Base-by-base conservation (phyloP, 2,329 filamentous ascomycete genomes). In the Trichophaea hybrida region DNA sequence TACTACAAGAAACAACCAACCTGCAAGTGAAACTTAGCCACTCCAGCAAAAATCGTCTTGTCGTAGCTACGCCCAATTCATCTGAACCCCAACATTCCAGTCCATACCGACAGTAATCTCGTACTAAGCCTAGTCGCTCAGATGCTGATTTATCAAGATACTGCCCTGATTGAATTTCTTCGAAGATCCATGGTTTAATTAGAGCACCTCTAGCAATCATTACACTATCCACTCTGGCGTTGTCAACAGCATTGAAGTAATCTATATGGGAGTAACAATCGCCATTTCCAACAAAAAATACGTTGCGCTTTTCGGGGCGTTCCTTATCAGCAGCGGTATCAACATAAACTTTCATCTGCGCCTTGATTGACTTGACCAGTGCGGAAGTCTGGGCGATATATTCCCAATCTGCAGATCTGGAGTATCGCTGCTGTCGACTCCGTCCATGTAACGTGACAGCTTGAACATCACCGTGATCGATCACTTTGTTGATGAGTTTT, bases 121-220 rank as follows among this genome's bases (percentile, higher is more conserved):
- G 88, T 38, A 98, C 77, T 69, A 94, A 89, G 38, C 76, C 74
- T 34, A 98, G 79, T 60, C 93, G 85, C 75, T 98, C 91, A 4
- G 83, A 79, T 1, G 91, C 85, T 2, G 87, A 88, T 73, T 98
- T 98, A 76, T 98, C 93, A 43, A 98, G 80, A 70, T 97, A 96
- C 73, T 97, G 93, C 4, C 86, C 86, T 64, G 83, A 80, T 66
- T 87, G 81, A 58, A 98, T 97, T 73, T 98, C 93, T 73, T 98
- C 93, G 70, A 97, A 98, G 64, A 98, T 77, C 93, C 93, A 98
- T 0, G 93, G 93, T 75, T 98, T 98, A 74, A 97, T 88, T 60
- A 98, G 79, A 7, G 93, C 93, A 59, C 93, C 93, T 62, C 93
- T 86, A n/a, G 84, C 93, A 62, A 97, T 82, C 93, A 98, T 97